These are phyloP conservation scores for Aspergillus sp. DNA, from an alignment of 2,329 filamentous ascomycete genomes.

Conservation along the genomic window DNA sequence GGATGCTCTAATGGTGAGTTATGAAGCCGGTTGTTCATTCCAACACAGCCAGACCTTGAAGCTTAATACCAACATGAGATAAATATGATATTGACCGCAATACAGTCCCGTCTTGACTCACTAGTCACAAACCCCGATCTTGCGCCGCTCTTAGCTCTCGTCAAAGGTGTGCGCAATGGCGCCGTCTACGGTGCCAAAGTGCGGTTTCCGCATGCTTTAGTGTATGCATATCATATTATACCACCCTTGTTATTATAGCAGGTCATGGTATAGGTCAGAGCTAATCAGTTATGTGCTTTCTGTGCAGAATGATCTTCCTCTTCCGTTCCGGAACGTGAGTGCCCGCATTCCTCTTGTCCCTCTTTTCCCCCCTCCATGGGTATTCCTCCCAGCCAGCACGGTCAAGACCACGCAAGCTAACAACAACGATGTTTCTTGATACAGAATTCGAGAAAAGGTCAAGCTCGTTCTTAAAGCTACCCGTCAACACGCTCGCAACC, in stretches of 20 bases:
- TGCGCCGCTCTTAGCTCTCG: slow-evolving; percentile 77
- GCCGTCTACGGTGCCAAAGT: slow-evolving; percentile 96
- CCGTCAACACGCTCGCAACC: slow-evolving; percentile 83
- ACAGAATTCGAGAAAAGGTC: slow-evolving; percentile 71
- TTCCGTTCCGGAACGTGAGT: slow-evolving; percentile 85
- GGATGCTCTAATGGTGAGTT: slow-evolving; percentile 38
- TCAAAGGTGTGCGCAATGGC: slow-evolving; percentile 96
- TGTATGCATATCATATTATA: slow-evolving; percentile 52
- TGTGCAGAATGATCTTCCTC: slow-evolving; percentile 82
- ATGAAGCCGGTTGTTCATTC: neutral
- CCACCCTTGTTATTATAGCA: neutral
- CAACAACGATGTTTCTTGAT: neutral
- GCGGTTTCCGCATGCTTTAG: slow-evolving; percentile 94
- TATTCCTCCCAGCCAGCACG: no score
- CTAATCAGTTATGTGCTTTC: slow-evolving; percentile 20
- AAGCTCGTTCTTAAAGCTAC: slow-evolving; percentile 81
- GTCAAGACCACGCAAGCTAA: slow-evolving; percentile 5
- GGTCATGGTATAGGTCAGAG: neutral
- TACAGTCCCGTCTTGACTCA: slow-evolving; percentile 69
- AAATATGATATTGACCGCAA: neutral
- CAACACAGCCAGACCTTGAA: neutral
- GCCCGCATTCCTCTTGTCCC: slow-evolving; percentile 22
- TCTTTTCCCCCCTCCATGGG: neutral
- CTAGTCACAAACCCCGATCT: slow-evolving; percentile 80
- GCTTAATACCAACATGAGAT: no score